Conservation (phyloP, 179 eudicot species). For the Silene coronaria region DNA sequence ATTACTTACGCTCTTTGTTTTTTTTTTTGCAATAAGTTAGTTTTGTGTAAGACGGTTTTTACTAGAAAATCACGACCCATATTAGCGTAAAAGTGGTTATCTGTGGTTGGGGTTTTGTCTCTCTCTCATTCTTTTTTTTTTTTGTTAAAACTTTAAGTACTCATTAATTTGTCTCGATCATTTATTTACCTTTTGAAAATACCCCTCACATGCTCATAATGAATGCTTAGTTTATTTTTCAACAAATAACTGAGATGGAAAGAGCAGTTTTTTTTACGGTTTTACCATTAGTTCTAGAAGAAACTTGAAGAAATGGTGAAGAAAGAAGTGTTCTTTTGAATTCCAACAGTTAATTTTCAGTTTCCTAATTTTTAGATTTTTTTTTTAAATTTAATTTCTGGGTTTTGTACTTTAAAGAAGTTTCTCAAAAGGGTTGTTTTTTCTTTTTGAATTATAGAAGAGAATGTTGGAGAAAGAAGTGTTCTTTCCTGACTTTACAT, state of each 20-base stretch:
- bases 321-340: background rate
- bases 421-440: background rate
- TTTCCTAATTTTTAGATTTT: background rate
- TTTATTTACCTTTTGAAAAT: no score
- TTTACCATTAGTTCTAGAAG: background rate
- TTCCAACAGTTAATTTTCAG: background rate
- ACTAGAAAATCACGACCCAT: no score
- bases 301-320: conserved; percentile 5
- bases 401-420: conserved; percentile 2
- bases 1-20: background rate
- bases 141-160: background rate
- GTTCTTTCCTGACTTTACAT: conserved; percentile 1
- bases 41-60: no score
- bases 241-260: no score
- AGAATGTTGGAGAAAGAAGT: background rate
- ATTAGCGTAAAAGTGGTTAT: no score
- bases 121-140: background rate
- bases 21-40: background rate
- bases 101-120: no score
- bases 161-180: no score
- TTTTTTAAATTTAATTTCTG: background rate
- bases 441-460: background rate
- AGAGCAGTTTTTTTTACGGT: background rate
- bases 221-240: no score
- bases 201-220: no score